Evolutionary conservation across 164 flowering plant species (phyloP).

Genomic region (Paratinospora sagittata): DNA sequence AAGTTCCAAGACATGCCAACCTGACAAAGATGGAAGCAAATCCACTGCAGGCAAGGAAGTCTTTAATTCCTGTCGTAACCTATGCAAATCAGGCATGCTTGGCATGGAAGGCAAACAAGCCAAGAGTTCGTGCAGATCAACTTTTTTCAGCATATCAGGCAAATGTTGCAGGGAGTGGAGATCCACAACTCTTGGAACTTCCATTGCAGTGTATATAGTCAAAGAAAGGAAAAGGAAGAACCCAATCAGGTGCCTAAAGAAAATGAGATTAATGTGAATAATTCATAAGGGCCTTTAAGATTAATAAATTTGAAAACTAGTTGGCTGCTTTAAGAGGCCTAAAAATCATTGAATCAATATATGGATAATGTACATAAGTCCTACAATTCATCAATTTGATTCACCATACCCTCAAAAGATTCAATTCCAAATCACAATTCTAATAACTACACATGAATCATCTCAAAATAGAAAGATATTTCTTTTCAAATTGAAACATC

Average conservation of each 20-base stretch:
- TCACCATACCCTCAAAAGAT: no score
- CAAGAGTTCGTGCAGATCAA: slow-evolving; percentile 66
- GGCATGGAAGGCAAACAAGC: slow-evolving; percentile 79
- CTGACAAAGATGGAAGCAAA: slow-evolving; percentile 46
- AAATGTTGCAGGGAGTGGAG: slow-evolving; percentile 55
- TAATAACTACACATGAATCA: no score
- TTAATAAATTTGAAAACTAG: background rate
- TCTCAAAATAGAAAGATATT: background rate
- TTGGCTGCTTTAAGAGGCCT: no score
- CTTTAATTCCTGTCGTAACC: slow-evolving; percentile 42
- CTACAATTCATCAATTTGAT: no score
- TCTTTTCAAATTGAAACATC: background rate
- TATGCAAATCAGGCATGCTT: slow-evolving; percentile 60
- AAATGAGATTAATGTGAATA: background rate
- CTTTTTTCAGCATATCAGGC: slow-evolving; percentile 48
- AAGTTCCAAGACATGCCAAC: slow-evolving; percentile 63
- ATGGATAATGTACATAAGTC: no score
- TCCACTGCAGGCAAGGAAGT: slow-evolving; percentile 52
- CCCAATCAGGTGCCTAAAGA: slow-evolving; percentile 89
- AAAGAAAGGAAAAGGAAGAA: slow-evolving; percentile 87
- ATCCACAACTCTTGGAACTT: slow-evolving; percentile 74
- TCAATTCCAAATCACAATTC: no score
- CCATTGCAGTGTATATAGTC: slow-evolving; percentile 86
- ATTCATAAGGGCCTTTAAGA: background rate
- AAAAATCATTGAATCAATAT: no score